Base-by-base conservation (phyloP, 1,284 basidiomycete genomes). In the Ustilago bromivora region DNA sequence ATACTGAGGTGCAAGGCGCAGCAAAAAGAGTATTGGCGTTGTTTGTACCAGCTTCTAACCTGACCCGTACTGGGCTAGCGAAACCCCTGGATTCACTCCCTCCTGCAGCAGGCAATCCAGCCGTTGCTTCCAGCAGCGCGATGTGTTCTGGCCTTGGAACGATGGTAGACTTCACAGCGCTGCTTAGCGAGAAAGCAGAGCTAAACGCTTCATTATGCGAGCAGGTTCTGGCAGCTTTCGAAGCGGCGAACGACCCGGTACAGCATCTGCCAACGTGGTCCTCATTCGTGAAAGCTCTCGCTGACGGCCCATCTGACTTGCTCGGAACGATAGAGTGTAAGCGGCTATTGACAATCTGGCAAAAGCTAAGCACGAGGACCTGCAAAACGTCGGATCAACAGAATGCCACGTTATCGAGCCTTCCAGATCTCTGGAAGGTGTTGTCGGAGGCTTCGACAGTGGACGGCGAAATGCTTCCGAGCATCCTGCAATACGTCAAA, bases 381-480 rank as follows among this genome's bases (percentile, higher is more conserved):
- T 46, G 43, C 43, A 46, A 23, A 35, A 58, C 66, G 8, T 19
- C 57, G 1, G 71, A 73, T 10, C 61, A 65, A 53, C 53, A 61
- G 2, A 65, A 61, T 15, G 15, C 38, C 2, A 6, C 64, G 3
- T 51, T 73, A 1, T 59, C 57, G 0, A 61, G 19, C 9, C 34
- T 67, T 2, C 61, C 71, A 2, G 71, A 73, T 34, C 51, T 73
- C 4, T 64, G 31, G 49, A 57, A 19, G 32, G 66, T 43, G 36
- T 55, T 73, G 19, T 54, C 46, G 23, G 35, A 38, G 2, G 35
- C 35, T 23, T 47, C 58, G 9, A 55, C 23, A 3, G 36, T 68
- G 36, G 57, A 58, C 11, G 11, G 4, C 8, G 41, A 52, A 4
- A 36, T n/a, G 7, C 52, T 41, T 4, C n/a, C 49, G 10, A 28